Evolutionary conservation across 768 basidiomycete species (phyloP).

Genomic region (Pisolithus orientalis): DNA sequence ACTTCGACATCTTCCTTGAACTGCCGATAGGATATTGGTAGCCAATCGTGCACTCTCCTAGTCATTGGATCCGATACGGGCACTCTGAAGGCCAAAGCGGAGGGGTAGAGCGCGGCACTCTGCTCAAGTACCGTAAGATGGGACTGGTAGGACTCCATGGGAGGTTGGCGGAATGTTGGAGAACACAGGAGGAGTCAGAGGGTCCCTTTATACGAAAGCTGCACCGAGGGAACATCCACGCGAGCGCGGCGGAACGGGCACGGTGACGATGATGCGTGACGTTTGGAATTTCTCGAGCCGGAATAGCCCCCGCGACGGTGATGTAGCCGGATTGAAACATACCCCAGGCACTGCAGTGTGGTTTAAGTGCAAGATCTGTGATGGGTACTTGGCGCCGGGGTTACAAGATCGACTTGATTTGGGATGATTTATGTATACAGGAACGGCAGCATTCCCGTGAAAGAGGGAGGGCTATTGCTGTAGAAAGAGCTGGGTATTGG

Average conservation of each 20-base stretch:
- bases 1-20: constrained; percentile 62
- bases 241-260: constrained; percentile 24
- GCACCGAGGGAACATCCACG: constrained; percentile 13
- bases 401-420: constrained; percentile 12
- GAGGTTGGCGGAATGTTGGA: constrained; percentile 6
- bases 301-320: constrained; percentile 30
- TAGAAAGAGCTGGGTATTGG: constrained; percentile 11
- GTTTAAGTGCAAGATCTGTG: constrained; percentile 22
- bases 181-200: not conserved
- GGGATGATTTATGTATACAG: not conserved
- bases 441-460: not conserved
- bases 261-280: constrained; percentile 20
- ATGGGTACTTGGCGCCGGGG: constrained; percentile 22
- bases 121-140: constrained; percentile 62
- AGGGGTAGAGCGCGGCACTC: constrained; percentile 44
- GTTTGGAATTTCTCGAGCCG: constrained; percentile 19
- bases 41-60: constrained; percentile 46
- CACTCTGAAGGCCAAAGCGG: constrained; percentile 52
- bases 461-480: constrained; percentile 15
- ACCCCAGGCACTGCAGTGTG: constrained; percentile 27
- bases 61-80: constrained; percentile 43
- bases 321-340: constrained; percentile 30
- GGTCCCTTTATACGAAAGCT: constrained; percentile 28
- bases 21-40: constrained; percentile 53
- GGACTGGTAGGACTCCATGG: constrained; percentile 28